Conservation (phyloP, 768 basidiomycete species). For the Tephrocybe sp. region DNA sequence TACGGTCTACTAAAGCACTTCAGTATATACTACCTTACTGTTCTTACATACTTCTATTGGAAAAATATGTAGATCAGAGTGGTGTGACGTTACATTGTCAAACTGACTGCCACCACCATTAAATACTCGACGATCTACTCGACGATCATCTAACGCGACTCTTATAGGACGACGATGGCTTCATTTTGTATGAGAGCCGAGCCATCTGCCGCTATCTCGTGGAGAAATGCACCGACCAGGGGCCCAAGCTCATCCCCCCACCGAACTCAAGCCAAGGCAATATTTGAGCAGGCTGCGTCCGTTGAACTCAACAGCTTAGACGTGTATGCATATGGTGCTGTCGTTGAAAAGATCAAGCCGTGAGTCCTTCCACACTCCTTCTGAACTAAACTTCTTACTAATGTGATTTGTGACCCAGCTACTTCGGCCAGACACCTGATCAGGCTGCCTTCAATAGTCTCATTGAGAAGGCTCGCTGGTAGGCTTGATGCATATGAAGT, state of each 20-base stretch:
- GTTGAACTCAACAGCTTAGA: conserved; percentile 56
- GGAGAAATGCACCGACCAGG: conserved; percentile 50
- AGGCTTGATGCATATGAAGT: conserved; percentile 51
- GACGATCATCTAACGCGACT: no score
- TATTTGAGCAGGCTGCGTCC: conserved; percentile 48
- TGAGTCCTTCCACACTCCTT: conserved; percentile 23
- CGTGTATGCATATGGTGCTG: conserved; percentile 32
- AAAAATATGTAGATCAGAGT: no score
- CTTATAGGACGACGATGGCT: conserved; percentile 55
- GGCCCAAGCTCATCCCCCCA: conserved; percentile 51
- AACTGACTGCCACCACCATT: no score
- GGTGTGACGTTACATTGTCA: no score
- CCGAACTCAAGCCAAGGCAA: conserved; percentile 35
- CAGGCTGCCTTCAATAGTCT: conserved; percentile 20
- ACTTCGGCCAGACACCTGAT: conserved; percentile 9
- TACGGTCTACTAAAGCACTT: no score
- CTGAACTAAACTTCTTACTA: background rate
- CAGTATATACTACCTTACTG: no score
- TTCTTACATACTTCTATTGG: no score
- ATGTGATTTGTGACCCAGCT: background rate
- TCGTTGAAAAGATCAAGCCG: conserved; percentile 50
- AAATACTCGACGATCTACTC: no score
- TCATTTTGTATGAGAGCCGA: conserved; percentile 59
- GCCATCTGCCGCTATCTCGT: conserved; percentile 61
- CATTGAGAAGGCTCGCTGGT: conserved; percentile 26